Base-by-base conservation (phyloP, 2,329 filamentous ascomycete genomes). In the Pseudonectria foliicola region DNA sequence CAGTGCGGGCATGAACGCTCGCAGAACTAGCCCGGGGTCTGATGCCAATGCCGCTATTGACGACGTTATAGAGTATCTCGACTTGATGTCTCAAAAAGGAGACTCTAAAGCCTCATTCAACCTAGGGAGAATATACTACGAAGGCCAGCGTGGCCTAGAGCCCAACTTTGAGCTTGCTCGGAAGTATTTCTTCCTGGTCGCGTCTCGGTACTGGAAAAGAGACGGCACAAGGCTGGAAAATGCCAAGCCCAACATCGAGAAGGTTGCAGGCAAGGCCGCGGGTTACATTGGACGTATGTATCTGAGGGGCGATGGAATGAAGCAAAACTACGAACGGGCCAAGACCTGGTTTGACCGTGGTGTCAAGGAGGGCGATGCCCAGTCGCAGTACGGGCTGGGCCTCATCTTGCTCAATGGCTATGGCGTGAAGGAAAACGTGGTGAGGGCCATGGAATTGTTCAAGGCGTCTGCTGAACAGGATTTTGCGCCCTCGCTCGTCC, bases 11-110 rank as follows among this genome's bases (percentile, higher is more conserved):
- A 72, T 76, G 37, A 89, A 94, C 55, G 87, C 88, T 4, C 75
- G 82, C 51, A 80, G 80, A 43, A 77, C 80, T 13, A 78, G 79
- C 37, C 73, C 80, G 2, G 81, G 83, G 45, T 85, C 86, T 3
- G 85, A 92, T 54, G 77, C 83, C 1, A 83, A 94, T 51, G 87
- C 88, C 1, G 85, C 86, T 12, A 77, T 95, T 39, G 88, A 94
- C 50, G 90, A 98, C 59, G 84, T 96, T 12, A 78, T 98, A 39
- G 92, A 98, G 56, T 98, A 95, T 50, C 69, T 95, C 46, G 86
- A 95, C 50, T 71, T 95, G 27, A 82, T 94, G 71, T 87, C 87
- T 6, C 79, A 89, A 40, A 94, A 94, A 56, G 88, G 89, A 10
- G 87, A 95, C 53, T 76, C 86, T 37, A 88, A 85, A 55, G 86